A percentile compares a stretch with the other conserved stretches of the same genome.
phyloP scores from a whole-genome alignment of 2,329 filamentous ascomycete species.

The Pestalotiopsis sp. region DNA sequence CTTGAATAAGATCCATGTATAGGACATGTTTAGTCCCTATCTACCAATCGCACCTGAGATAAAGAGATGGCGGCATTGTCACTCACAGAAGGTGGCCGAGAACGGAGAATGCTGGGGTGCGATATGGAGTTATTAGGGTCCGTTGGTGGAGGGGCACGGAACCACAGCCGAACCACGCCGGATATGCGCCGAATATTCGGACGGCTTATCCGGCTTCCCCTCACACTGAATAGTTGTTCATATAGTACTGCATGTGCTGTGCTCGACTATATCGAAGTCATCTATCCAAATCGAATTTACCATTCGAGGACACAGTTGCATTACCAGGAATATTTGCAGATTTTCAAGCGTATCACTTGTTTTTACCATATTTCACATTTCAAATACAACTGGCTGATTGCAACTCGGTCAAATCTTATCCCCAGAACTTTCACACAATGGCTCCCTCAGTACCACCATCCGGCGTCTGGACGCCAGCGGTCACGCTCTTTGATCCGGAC shows the following conservation, averaged over 20 bases:
- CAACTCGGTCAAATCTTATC: not conserved
- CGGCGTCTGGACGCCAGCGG: conserved; percentile 49
- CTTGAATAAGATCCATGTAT: no score
- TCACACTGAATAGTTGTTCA: not conserved
- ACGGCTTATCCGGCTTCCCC: not conserved
- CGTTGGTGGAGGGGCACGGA: not conserved
- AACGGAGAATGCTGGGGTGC: not conserved
- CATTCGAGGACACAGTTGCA: not conserved
- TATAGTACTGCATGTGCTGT: not conserved
- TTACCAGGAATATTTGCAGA: not conserved
- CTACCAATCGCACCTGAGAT: not conserved
- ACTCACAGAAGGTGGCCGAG: not conserved
- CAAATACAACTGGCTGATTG: not conserved
- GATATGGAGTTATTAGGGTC: not conserved
- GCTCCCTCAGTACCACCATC: conserved; percentile 29
- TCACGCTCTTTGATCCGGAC: conserved; percentile 52
- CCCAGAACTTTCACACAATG: not conserved
- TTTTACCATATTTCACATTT: not conserved
- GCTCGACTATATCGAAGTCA: not conserved
- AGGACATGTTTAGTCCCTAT: not conserved
- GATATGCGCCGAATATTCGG: not conserved
- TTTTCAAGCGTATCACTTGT: not conserved
- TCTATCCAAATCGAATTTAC: not conserved
- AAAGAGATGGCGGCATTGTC: not conserved
- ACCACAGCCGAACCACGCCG: not conserved